Evolutionary conservation across 202 grass and related monocot genomes (phyloP).

Genomic region (Hordeum pubiflorum): DNA sequence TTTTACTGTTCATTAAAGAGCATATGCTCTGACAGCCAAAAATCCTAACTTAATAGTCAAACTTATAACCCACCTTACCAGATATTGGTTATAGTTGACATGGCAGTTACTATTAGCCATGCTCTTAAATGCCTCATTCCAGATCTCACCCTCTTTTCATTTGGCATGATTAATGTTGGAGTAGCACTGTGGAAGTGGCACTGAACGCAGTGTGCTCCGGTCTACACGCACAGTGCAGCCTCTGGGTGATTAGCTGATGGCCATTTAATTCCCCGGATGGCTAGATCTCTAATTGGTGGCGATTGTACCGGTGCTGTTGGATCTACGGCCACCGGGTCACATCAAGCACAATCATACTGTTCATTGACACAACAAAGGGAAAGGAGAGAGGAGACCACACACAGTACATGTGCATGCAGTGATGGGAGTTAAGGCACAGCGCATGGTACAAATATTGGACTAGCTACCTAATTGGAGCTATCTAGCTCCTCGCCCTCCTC

Average conservation of each 20-base stretch:
- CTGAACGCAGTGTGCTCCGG: conserved; percentile 9
- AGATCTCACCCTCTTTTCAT: conserved; percentile 6
- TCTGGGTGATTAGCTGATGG: conserved; percentile 27
- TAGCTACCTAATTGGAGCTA: neutral
- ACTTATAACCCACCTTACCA: no score
- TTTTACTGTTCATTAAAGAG: no score
- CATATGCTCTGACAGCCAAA: no score
- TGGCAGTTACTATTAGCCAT: no score
- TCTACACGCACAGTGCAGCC: conserved; percentile 24
- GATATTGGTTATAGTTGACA: no score
- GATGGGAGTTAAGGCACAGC: conserved; percentile 20
- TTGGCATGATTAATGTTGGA: neutral
- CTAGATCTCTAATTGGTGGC: conserved; percentile 11
- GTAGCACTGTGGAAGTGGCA: neutral
- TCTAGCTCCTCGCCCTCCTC: neutral
- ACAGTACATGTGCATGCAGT: conserved; percentile 27
- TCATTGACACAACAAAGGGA: conserved; percentile 25
- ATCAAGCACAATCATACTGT: conserved; percentile 31
- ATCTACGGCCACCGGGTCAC: conserved; percentile 28
- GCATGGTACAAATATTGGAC: conserved; percentile 1
- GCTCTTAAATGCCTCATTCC: neutral
- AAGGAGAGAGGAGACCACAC: conserved; percentile 35
- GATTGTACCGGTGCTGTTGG: conserved; percentile 18
- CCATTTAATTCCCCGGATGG: conserved; percentile 39
- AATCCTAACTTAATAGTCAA: no score